Conservation (phyloP, 2,329 filamentous ascomycete genomes). For the Xylaria digitata region DNA sequence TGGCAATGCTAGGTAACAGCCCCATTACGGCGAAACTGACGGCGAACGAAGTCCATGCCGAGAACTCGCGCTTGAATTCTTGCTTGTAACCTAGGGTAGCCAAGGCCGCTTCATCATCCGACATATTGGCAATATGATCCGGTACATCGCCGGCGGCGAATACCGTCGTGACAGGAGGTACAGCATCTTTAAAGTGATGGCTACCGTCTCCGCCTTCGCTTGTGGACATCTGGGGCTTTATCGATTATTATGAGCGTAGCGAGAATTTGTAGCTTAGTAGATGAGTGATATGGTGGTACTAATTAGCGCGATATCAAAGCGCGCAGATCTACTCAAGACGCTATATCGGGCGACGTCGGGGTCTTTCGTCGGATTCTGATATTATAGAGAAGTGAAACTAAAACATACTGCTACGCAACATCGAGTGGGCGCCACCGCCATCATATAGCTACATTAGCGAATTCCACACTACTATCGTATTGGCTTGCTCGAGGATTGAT, state of each 20-base stretch:
- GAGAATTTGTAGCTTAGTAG: not conserved
- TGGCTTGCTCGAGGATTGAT: constrained; percentile 13
- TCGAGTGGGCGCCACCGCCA: constrained; percentile 30
- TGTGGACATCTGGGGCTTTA: constrained; percentile 55
- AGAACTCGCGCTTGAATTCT: constrained; percentile 73
- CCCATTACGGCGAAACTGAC: constrained; percentile 80
- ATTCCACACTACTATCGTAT: constrained; percentile 8
- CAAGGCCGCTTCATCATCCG: constrained; percentile 68
- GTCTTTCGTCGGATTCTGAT: not conserved
- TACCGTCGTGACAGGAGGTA: constrained; percentile 47
- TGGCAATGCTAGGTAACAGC: constrained; percentile 76
- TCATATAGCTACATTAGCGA: constrained; percentile 31
- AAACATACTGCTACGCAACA: constrained; percentile 3
- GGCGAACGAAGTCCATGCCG: constrained; percentile 78
- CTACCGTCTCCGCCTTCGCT: constrained; percentile 38
- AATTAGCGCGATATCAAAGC: not conserved
- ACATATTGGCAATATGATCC: constrained; percentile 48
- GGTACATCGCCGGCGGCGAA: constrained; percentile 46
- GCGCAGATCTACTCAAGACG: not conserved
- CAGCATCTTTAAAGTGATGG: constrained; percentile 19
- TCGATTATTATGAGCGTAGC: not conserved
- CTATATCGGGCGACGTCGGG: not conserved
- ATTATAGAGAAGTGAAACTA: not conserved
- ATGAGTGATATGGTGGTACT: constrained; percentile 4
- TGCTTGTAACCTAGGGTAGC: constrained; percentile 69